These are phyloP conservation scores for Antrodiella citrinella DNA, from an alignment of 768 basidiomycete genomes.

Conservation along the genomic window DNA sequence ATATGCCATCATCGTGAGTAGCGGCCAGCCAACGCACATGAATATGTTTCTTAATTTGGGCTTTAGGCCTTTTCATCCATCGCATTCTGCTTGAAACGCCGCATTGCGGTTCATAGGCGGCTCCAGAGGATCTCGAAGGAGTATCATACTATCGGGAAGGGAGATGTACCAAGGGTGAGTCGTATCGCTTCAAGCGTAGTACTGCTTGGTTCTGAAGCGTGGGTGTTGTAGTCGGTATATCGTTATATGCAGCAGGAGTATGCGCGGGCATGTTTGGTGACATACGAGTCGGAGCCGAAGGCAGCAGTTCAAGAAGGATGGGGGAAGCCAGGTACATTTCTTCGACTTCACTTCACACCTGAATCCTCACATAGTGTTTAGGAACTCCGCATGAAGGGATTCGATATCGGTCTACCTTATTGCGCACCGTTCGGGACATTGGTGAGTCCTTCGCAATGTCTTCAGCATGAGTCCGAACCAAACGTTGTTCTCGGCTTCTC, in stretches of 20 bases:
- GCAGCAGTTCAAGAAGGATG: constrained; percentile 63
- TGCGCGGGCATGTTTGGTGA: constrained; percentile 62
- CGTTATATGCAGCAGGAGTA: constrained; percentile 68
- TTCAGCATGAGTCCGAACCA: no score
- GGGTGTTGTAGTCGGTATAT: constrained; percentile 47
- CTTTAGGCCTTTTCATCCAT: constrained; percentile 45
- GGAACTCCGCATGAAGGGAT: constrained; percentile 55
- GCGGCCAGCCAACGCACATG: background rate
- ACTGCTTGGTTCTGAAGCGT: no score
- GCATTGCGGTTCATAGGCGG: constrained; percentile 55
- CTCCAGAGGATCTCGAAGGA: constrained; percentile 62
- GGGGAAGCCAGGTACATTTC: constrained; percentile 57
- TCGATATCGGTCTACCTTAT: constrained; percentile 58
- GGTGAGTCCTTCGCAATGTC: constrained; percentile 39
- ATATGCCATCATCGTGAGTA: constrained; percentile 58
- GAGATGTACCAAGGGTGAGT: constrained; percentile 55
- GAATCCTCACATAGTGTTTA: constrained; percentile 18
- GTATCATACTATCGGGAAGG: constrained; percentile 40
- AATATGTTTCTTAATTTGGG: background rate
- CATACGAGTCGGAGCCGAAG: constrained; percentile 64
- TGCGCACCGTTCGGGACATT: constrained; percentile 62
- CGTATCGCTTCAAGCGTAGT: background rate
- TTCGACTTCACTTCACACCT: no score
- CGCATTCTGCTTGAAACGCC: constrained; percentile 57
- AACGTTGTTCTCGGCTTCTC: no score